Evolutionary conservation across 148 eudicot species (phyloP).

Genomic region (Arctostaphylos glauca): DNA sequence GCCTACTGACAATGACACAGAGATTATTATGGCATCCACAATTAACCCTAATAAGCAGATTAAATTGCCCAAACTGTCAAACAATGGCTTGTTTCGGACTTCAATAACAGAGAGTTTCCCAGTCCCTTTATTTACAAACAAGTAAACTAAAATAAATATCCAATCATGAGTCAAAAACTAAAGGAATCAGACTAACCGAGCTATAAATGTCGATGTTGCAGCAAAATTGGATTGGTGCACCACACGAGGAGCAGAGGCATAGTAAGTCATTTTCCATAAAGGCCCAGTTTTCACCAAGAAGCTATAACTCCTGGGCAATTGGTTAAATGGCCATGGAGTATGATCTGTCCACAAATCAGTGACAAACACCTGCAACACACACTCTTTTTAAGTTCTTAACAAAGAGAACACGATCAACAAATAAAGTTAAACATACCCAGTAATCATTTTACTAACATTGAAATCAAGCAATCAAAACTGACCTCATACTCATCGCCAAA

Average conservation of each 20-base stretch:
- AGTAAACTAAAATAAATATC: background rate
- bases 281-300: slow-evolving; percentile 93
- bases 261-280: slow-evolving; percentile 86
- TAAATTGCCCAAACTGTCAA: background rate
- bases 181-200: slow-evolving; percentile 59
- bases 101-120: background rate
- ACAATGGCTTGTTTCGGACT: background rate
- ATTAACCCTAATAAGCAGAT: background rate
- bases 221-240: slow-evolving; percentile 96
- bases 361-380: slow-evolving; percentile 78
- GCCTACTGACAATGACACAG: background rate
- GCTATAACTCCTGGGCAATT: slow-evolving; percentile 92
- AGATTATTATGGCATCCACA: background rate
- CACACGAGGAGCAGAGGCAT: slow-evolving; percentile 83
- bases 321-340: slow-evolving; percentile 98
- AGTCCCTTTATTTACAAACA: background rate
- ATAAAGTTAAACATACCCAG: slow-evolving; percentile 16
- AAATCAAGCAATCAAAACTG: slow-evolving; percentile 6
- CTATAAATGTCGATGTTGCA: slow-evolving; percentile 92
- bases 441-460: background rate
- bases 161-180: background rate
- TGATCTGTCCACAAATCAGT: slow-evolving; percentile 97
- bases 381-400: slow-evolving; percentile 27
- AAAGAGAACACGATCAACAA: slow-evolving; percentile 34
- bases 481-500: slow-evolving; percentile 94